Evolutionary conservation across 495 filamentous ascomycete species (phyloP).

Genomic region (Talaromyces thailandensis): DNA sequence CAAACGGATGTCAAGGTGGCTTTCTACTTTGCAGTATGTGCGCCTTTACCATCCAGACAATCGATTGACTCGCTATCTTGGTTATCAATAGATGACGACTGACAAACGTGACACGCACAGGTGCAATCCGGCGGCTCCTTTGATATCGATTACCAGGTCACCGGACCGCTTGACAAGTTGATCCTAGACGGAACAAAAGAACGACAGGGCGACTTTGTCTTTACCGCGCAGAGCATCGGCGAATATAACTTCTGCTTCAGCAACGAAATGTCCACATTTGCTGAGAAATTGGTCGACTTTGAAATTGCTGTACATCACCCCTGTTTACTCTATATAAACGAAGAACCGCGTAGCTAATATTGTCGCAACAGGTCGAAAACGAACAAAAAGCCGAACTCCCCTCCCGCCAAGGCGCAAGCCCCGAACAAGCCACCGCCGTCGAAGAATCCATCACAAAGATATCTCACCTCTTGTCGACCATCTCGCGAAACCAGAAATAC

Average conservation of each 20-base stretch:
- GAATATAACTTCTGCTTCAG: slow-evolving; percentile 98
- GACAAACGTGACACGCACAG: slow-evolving; percentile 28
- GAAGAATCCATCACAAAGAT: slow-evolving; percentile 97
- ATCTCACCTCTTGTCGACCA: slow-evolving; percentile 88
- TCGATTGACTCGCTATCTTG: background rate
- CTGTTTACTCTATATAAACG: background rate
- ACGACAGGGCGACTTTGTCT: slow-evolving; percentile 95
- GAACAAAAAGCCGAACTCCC: slow-evolving; percentile 75
- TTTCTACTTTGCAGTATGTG: slow-evolving; percentile 96
- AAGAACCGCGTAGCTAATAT: background rate
- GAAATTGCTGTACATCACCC: slow-evolving; percentile 78
- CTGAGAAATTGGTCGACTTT: slow-evolving; percentile 98
- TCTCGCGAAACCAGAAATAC: slow-evolving; percentile 96
- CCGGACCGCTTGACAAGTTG: slow-evolving; percentile 70
- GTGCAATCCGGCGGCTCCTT: slow-evolving; percentile 95
- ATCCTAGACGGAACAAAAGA: slow-evolving; percentile 88
- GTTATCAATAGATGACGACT: background rate
- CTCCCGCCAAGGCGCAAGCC: slow-evolving; percentile 79
- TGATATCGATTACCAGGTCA: slow-evolving; percentile 88
- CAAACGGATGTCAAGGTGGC: slow-evolving; percentile 71
- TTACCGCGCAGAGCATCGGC: slow-evolving; percentile 86
- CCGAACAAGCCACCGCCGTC: slow-evolving; percentile 83
- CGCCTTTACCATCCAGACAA: background rate
- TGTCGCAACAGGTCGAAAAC: slow-evolving; percentile 70
- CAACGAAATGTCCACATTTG: slow-evolving; percentile 96